These are phyloP conservation scores for Anacardium occidentale DNA, from an alignment of 345 rosid genomes.

Conservation along the genomic window DNA sequence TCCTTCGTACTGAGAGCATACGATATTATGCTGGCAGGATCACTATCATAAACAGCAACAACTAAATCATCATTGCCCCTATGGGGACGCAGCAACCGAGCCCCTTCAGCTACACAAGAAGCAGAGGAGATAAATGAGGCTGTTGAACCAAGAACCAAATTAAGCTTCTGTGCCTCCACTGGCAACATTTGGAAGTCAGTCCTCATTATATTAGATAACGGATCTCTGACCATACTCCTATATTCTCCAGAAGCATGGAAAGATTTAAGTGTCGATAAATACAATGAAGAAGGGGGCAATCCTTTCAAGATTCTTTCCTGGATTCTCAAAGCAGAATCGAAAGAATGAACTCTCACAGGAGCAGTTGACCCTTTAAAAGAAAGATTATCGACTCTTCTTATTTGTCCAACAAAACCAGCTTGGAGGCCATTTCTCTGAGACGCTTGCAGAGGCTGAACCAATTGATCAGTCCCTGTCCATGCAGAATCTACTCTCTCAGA, in stretches of 20 bases:
- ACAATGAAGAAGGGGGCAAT: constrained; percentile 55
- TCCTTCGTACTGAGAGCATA: constrained; percentile 85
- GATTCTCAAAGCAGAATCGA: constrained; percentile 77
- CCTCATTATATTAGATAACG: constrained; percentile 56
- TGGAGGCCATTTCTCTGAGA: constrained; percentile 40
- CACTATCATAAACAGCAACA: constrained; percentile 84
- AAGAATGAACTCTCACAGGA: constrained; percentile 75
- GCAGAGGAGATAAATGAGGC: constrained; percentile 62
- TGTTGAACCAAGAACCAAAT: constrained; percentile 44
- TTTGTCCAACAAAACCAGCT: constrained; percentile 27
- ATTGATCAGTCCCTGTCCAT: constrained; percentile 85
- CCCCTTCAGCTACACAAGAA: constrained; percentile 68
- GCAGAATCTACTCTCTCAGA: constrained; percentile 95
- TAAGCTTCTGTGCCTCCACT: constrained; percentile 63
- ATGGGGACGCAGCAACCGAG: constrained; percentile 68
- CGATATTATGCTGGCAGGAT: constrained; percentile 84
- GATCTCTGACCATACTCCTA: constrained; percentile 76
- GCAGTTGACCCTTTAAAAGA: constrained; percentile 43
- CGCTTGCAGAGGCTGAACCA: constrained; percentile 29
- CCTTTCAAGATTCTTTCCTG: constrained; percentile 64
- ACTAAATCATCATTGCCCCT: constrained; percentile 55
- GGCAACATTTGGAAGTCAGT: constrained; percentile 63
- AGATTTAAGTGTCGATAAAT: constrained; percentile 58
- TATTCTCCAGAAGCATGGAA: constrained; percentile 93
- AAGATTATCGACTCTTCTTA: constrained; percentile 31